Conservation (phyloP, 2,329 filamentous ascomycete genomes). For the Alternaria brassicicola region DNA sequence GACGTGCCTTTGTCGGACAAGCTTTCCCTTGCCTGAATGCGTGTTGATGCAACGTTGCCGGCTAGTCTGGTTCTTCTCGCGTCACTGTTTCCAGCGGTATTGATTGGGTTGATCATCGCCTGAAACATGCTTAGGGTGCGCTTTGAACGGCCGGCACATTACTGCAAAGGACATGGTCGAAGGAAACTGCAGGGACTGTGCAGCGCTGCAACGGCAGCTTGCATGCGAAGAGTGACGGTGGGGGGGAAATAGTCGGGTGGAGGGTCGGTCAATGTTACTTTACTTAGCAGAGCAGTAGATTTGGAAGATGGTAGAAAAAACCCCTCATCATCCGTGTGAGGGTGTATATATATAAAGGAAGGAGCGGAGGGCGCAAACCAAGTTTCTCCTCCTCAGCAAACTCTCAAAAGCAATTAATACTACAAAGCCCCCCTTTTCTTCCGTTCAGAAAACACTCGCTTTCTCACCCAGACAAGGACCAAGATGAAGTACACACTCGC, state of each 20-base stretch:
- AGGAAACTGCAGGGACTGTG: background rate
- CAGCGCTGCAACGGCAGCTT: background rate
- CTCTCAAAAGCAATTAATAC: background rate
- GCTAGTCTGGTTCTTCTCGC: background rate
- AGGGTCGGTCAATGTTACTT: background rate
- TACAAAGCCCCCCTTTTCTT: background rate
- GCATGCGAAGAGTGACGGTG: background rate
- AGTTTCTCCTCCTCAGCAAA: background rate
- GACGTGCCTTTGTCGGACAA: background rate
- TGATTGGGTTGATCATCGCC: background rate
- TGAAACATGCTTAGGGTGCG: background rate
- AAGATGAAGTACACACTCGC: constrained; percentile 46
- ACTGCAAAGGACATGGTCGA: background rate
- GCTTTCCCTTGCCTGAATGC: background rate
- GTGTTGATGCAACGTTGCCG: background rate
- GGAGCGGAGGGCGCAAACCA: background rate
- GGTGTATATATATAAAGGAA: background rate
- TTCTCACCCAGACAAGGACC: constrained; percentile 2
- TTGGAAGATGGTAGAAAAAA: background rate
- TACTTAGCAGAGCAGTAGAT: background rate
- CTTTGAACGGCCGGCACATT: background rate
- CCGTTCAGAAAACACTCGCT: background rate
- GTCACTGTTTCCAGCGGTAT: background rate
- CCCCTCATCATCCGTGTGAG: background rate
- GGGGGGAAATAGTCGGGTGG: background rate